Evolutionary conservation across 2,329 filamentous ascomycete species (phyloP).

Genomic region (Pseudogymnoascus sp.): DNA sequence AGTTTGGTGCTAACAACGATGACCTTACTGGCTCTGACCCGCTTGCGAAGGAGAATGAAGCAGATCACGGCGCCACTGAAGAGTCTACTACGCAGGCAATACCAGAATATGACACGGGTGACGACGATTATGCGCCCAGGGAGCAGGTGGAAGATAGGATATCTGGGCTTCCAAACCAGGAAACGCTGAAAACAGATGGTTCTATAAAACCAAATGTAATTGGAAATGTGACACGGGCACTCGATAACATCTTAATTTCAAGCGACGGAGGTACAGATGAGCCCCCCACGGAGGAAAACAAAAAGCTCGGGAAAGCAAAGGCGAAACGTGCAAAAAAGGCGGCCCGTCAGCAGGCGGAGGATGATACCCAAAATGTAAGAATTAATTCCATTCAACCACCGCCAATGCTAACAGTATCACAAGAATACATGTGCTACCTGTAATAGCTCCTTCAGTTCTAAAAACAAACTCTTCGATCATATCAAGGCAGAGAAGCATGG

Average conservation of each 20-base stretch:
- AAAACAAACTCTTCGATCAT: slow-evolving; percentile 57
- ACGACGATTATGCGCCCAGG: slow-evolving; percentile 29
- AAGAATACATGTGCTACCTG: slow-evolving; percentile 50
- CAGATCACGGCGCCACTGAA: neutral
- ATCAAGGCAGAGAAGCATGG: slow-evolving; percentile 51
- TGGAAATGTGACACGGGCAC: slow-evolving; percentile 13
- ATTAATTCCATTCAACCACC: neutral
- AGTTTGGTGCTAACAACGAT: neutral
- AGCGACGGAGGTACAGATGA: slow-evolving; percentile 14
- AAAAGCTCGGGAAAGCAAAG: slow-evolving; percentile 45
- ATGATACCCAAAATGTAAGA: slow-evolving; percentile 1
- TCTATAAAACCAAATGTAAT: slow-evolving; percentile 15
- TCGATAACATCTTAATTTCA: slow-evolving; percentile 16
- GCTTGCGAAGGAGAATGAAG: neutral
- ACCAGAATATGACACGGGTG: slow-evolving; percentile 1
- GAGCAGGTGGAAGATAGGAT: slow-evolving; percentile 24
- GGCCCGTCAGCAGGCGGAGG: slow-evolving; percentile 27
- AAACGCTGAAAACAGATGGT: neutral
- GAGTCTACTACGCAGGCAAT: neutral
- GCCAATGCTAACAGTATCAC: slow-evolving; percentile 10
- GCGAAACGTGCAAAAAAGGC: slow-evolving; percentile 45
- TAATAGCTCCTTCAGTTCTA: slow-evolving; percentile 49
- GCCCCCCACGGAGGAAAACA: slow-evolving; percentile 15
- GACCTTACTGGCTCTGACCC: neutral
- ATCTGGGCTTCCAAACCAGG: slow-evolving; percentile 8